phyloP scores from a whole-genome alignment of 345 rosid species.

The Citrus unshiu region DNA sequence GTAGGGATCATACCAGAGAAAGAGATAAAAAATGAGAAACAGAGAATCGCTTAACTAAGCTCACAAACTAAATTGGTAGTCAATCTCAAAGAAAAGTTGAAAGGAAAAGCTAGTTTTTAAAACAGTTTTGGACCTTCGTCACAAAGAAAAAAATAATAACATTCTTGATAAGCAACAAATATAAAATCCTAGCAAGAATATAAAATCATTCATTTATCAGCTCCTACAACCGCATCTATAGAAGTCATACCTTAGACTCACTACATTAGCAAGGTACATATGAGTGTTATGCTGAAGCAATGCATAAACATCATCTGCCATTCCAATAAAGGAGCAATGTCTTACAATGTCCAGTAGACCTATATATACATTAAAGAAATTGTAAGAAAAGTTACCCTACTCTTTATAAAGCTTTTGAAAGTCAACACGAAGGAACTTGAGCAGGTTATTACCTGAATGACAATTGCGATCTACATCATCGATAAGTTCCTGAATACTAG shows the following conservation, averaged over 20 bases:
- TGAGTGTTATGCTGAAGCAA: conserved; percentile 83
- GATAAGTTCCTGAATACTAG: conserved; percentile 82
- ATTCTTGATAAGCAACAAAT: background rate
- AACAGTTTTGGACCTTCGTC: background rate
- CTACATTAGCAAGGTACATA: conserved; percentile 86
- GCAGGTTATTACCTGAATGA: background rate
- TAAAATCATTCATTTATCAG: background rate
- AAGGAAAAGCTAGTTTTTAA: background rate
- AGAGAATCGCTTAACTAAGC: background rate
- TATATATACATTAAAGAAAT: conserved; percentile 25
- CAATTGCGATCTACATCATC: conserved; percentile 56
- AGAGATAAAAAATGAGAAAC: background rate
- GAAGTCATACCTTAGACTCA: conserved; percentile 66
- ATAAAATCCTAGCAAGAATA: background rate
- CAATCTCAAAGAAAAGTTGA: background rate
- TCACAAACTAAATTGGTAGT: background rate
- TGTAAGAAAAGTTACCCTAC: background rate
- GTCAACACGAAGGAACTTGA: background rate
- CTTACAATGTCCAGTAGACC: conserved; percentile 76
- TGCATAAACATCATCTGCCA: conserved; percentile 92
- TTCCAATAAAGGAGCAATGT: conserved; percentile 86
- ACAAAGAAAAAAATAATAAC: background rate
- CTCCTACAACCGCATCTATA: background rate
- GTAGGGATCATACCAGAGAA: too few relatives aligned
- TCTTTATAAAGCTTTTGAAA: background rate